Conservation (phyloP, 1,284 basidiomycete species). For the Rhodotorula sp. region DNA sequence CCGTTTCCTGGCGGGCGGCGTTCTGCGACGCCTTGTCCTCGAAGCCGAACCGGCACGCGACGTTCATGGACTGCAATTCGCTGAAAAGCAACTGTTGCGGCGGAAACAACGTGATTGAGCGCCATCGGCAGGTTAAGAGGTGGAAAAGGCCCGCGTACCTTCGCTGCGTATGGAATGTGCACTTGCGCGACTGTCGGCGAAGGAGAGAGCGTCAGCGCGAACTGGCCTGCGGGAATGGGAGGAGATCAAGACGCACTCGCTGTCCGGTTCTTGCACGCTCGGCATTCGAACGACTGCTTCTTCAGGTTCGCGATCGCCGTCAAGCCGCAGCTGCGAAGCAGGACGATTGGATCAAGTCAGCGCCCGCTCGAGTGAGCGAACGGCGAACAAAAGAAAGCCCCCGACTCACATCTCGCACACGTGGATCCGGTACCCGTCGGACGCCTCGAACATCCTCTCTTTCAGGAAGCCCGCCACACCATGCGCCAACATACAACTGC, state of each 20-base stretch:
- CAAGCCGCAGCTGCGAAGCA: conserved; percentile 69
- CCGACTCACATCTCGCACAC: conserved; percentile 86
- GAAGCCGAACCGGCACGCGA: conserved; percentile 54
- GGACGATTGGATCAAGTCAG: background rate
- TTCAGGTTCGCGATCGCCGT: conserved; percentile 89
- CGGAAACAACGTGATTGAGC: too few species aligned
- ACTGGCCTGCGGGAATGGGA: too few species aligned
- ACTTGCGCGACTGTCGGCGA: conserved; percentile 21
- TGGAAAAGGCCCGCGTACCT: conserved; percentile 3
- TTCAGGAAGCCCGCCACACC: conserved; percentile 97
- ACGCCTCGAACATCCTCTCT: conserved; percentile 67
- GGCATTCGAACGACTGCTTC: conserved; percentile 61
- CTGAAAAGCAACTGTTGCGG: conserved; percentile 62
- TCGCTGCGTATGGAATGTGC: conserved; percentile 29
- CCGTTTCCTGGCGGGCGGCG: conserved; percentile 23
- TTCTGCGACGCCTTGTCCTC: conserved; percentile 21
- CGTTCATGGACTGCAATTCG: conserved; percentile 86
- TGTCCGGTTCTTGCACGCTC: conserved; percentile 93
- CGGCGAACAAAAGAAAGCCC: background rate
- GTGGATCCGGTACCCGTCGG: conserved; percentile 80
- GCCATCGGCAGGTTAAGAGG: too few species aligned
- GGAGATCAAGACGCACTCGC: conserved; percentile 11
- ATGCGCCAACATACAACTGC: conserved; percentile 99
- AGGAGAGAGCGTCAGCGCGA: background rate
- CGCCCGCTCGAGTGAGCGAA: background rate